A percentile compares a stretch with the other conserved stretches of the same genome.
These are phyloP conservation scores for Umbelopsis ramanniana DNA, from an alignment of 192 early-diverging fungal genomes.

Conservation along the genomic window DNA sequence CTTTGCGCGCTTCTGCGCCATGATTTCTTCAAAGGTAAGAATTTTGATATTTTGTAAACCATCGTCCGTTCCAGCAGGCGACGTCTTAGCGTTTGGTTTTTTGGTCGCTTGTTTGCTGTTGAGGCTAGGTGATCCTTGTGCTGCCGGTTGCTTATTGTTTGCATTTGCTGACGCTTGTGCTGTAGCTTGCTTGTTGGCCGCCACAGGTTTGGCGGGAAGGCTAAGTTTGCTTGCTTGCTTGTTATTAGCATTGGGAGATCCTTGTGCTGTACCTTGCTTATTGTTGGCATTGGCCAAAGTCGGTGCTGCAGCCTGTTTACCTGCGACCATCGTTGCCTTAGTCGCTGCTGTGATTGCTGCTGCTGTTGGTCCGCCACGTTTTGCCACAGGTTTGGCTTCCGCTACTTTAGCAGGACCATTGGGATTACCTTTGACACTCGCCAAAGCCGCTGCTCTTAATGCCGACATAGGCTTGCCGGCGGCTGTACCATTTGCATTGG, in stretches of 20 bases:
- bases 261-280: background rate
- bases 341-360: too few species aligned
- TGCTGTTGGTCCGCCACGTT: too few species aligned
- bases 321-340: too few species aligned
- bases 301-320: too few species aligned
- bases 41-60: slow-evolving; percentile 10
- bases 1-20: slow-evolving; percentile 13
- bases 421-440: background rate
- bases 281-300: background rate
- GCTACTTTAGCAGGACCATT: background rate
- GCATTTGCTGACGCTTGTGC: background rate
- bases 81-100: background rate
- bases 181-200: background rate
- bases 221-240: background rate
- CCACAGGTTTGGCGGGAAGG: background rate
- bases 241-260: background rate
- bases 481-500: background rate
- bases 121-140: background rate
- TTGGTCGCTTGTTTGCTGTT: slow-evolving; percentile 2
- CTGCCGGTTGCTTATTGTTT: background rate
- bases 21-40: slow-evolving; percentile 13
- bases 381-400: background rate
- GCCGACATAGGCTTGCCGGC: background rate
- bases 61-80: background rate
- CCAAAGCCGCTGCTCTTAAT: slow-evolving; percentile 11